Evolutionary conservation across 2,329 filamentous ascomycete species (phyloP), one percentile per base, ranked within the genome.

Genomic region (Plectosphaerella plurivora): DNA sequence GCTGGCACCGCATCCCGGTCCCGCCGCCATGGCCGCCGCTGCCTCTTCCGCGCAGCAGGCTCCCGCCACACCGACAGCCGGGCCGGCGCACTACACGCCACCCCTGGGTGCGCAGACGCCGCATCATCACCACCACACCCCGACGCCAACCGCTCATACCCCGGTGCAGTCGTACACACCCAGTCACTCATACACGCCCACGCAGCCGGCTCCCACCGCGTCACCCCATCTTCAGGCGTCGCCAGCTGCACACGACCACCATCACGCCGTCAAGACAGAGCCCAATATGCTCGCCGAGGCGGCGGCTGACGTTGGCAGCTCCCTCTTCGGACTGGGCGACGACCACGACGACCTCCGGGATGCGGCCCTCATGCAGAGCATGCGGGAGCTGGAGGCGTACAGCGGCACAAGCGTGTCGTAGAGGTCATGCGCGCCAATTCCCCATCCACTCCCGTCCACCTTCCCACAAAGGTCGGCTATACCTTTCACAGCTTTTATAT

Each of bases 161-260:
- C 49, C 28, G 49, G 52, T 50, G 54, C 62, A 47, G 61, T 52
- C 9, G 53, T 60, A 45, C 60, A 65, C 55, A 52, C 65, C 62
- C 36, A 60, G 65, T 37, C 67, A 69, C 12, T 53, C 42, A 45
- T 57, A 50, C 50, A 47, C 55, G 36, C 47, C 55, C 20, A 52
- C 57, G 46, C 53, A 55, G 39, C 53, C 56, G 15, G 54, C 54
- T 12, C 50, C 56, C 14, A 53, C 53, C 22, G 47, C 47, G 14
- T 47, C 49, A 47, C 44, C 47, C 24, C 51, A 47, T n/a, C 33
- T 53, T 2, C 51, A 53, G 42, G 51, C 51, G 47, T 49, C 37
- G 35, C 45, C 51, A 18, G 39, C 33, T 44, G 8, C 37, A 22
- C 6, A n/a, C 35, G 8, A 35, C 25, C 22, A 39, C 36, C 2